These are phyloP conservation scores for Solanum sparsipilum DNA, from an alignment of 257 asterid species.

Conservation along the genomic window DNA sequence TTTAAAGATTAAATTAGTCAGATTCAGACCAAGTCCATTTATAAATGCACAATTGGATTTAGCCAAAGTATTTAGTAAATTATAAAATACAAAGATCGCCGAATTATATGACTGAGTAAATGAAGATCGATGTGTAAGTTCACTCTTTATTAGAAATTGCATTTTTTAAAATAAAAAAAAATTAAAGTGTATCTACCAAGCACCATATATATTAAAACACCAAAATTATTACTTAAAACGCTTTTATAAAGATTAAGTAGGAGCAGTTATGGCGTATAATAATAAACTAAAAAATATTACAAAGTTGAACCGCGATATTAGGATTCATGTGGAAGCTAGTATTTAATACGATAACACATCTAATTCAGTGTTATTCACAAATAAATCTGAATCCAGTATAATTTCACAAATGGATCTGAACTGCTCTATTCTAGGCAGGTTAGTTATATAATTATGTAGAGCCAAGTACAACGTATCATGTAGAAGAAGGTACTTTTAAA, in stretches of 20 bases:
- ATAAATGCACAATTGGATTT: background rate
- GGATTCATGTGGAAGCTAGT: background rate
- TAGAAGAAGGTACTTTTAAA: background rate
- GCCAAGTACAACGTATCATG: background rate
- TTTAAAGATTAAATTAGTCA: background rate
- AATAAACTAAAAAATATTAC: background rate
- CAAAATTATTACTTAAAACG: background rate
- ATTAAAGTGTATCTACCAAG: background rate
- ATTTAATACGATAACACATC: too few relatives aligned
- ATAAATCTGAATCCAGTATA: too few relatives aligned
- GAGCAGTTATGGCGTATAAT: background rate
- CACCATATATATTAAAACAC: background rate
- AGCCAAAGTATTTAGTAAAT: background rate
- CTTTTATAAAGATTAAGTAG: background rate
- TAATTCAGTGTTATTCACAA: too few relatives aligned
- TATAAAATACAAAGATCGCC: background rate
- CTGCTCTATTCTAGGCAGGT: background rate
- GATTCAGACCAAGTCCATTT: background rate
- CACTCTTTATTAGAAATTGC: background rate
- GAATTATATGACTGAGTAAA: constrained; percentile 3
- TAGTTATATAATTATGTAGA: background rate
- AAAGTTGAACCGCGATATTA: background rate
- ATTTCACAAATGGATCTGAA: too few relatives aligned
- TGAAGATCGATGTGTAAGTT: background rate
- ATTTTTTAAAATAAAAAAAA: background rate